phyloP scores from a whole-genome alignment of 352 stramenopile genomes.

The Hyaloperonospora brassicae region DNA sequence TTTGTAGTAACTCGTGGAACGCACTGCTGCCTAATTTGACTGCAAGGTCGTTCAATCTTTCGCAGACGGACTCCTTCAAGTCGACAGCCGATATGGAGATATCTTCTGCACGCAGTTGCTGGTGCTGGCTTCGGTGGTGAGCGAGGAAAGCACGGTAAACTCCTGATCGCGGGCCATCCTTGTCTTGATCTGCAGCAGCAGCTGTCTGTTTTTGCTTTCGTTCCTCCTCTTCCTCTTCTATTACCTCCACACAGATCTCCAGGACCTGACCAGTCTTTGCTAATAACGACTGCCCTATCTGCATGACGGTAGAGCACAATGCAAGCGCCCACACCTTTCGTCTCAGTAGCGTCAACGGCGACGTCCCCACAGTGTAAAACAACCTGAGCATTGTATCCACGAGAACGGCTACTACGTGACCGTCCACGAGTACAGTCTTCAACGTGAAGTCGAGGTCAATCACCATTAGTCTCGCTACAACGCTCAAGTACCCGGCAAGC shows the following conservation, averaged over 20 bases:
- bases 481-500: slow-evolving; percentile 52
- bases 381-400: slow-evolving; percentile 59
- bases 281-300: slow-evolving; percentile 34
- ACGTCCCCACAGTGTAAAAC: slow-evolving; percentile 62
- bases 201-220: slow-evolving; percentile 14
- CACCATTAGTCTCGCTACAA: slow-evolving; percentile 45
- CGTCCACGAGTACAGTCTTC: slow-evolving; percentile 33
- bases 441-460: slow-evolving; percentile 41
- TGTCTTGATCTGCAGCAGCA: slow-evolving; percentile 6
- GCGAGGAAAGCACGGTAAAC: slow-evolving; percentile 51
- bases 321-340: slow-evolving; percentile 67
- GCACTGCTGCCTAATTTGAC: slow-evolving; percentile 28
- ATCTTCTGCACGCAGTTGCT: slow-evolving; percentile 28
- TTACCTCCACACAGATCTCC: slow-evolving; percentile 54
- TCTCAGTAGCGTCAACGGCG: slow-evolving; percentile 44
- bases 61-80: slow-evolving; percentile 36
- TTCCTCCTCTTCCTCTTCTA: slow-evolving; percentile 55
- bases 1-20: slow-evolving; percentile 51
- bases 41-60: slow-evolving; percentile 36
- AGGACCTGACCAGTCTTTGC: slow-evolving; percentile 61
- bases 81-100: slow-evolving; percentile 29
- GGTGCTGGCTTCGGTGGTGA: slow-evolving; percentile 26
- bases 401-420: slow-evolving; percentile 33
- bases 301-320: slow-evolving; percentile 36
- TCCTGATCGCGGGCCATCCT: slow-evolving; percentile 14